Evolutionary conservation across 257 asterid species (phyloP), one percentile per base, ranked within the genome.

Genomic region (Nyctanthes arbortristis): DNA sequence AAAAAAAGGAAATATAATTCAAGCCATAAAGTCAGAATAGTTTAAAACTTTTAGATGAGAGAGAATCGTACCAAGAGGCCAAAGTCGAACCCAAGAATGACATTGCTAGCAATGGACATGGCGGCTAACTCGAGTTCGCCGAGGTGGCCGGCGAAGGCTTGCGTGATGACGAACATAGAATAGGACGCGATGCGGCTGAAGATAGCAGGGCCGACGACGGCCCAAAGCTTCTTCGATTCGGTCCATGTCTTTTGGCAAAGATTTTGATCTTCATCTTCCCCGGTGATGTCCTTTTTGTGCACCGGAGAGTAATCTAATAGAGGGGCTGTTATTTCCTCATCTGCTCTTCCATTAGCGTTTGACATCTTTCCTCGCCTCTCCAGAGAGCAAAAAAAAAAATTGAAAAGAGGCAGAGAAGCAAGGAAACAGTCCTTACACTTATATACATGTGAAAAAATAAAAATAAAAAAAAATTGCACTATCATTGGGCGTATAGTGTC

Each of bases 51-150:
- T 5, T 49, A 49, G 0, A 49, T 3, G 3, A 28, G 0, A 10
- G 1, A 18, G 16, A 3, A 0, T 54, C 20, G 4, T 72, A 90
- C 97, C 90, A 92, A 27, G 64, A 92, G 85, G 54, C 97, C 96
- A 45, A 88, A 88, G 54, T 88, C 89, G 82, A 92, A 87, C 59
- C 96, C 98, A 7, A 83, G 13, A 65, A 92, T 29, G 69, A 92
- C 97, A 61, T 76, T 85, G 30, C 72, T 61, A 13, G 87, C 91
- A 24, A 92, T 85, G 57, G 97, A 81, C 85, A 92, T 79, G 66
- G 95, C 91, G 36, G 98, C 98, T 9, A 88, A 91, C 69, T 92
- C 95, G 27, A 85, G 86, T 64, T 92, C 93, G 16, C 98, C 97
- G 4, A 92, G 88, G 67, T 86, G 96, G 58, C 98, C 96, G 67